phyloP scores from a whole-genome alignment of 2,329 filamentous ascomycete genomes.

The Cladophialophora yegresii region DNA sequence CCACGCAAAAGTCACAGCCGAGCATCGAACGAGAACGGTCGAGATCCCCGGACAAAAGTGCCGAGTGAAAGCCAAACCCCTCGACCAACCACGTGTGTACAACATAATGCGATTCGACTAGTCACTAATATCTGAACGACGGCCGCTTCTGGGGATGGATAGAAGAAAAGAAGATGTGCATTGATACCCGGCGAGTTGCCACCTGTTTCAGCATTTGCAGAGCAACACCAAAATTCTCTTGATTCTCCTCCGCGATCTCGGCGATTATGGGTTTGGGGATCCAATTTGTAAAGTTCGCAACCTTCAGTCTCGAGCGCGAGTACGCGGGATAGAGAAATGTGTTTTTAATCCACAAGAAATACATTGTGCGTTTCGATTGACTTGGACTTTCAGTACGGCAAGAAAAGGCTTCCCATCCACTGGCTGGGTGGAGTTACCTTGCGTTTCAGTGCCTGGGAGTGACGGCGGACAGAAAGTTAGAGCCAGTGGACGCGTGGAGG shows the following conservation, averaged over 20 bases:
- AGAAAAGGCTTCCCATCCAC: conserved; percentile 21
- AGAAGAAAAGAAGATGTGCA: conserved; percentile 29
- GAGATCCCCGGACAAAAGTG: conserved; percentile 46
- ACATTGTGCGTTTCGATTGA: conserved; percentile 19
- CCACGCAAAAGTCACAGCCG: conserved; percentile 51
- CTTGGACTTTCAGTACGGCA: conserved; percentile 13
- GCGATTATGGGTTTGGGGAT: conserved; percentile 16
- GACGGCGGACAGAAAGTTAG: conserved; percentile 12
- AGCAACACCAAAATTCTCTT: conserved; percentile 23
- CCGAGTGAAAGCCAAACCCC: conserved; percentile 27
- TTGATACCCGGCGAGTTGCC: conserved; percentile 36
- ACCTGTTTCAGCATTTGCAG: conserved; percentile 35
- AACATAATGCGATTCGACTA: conserved; percentile 34
- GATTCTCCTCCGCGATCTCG: conserved; percentile 21
- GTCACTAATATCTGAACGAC: conserved; percentile 33
- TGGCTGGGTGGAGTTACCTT: conserved; percentile 25
- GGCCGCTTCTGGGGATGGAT: conserved; percentile 35
- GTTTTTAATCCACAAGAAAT: conserved; percentile 26
- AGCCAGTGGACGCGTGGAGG: background rate
- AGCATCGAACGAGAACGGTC: conserved; percentile 48
- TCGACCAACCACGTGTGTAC: conserved; percentile 33
- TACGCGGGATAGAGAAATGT: conserved; percentile 31
- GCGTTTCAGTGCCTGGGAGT: conserved; percentile 10
- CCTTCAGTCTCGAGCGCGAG: conserved; percentile 21
- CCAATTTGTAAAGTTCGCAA: conserved; percentile 17